These are phyloP conservation scores for Stentor roeselii DNA, from an alignment of 73 alveolate genomes.

Conservation along the genomic window DNA sequence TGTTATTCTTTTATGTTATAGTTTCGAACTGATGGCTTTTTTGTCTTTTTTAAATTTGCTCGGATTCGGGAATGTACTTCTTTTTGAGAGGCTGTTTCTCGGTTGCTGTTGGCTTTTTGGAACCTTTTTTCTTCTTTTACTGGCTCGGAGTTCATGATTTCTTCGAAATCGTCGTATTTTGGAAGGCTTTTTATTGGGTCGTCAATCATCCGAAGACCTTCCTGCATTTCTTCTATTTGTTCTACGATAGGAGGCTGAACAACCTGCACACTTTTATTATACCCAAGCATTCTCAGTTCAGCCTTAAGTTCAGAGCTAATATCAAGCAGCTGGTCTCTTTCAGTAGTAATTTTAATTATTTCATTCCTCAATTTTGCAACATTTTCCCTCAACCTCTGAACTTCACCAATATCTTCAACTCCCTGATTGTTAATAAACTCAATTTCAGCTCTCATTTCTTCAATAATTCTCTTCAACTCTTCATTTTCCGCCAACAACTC, in stretches of 20 bases:
- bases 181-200: neutral
- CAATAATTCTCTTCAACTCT: constrained; percentile 1
- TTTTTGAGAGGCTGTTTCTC: constrained; percentile 23
- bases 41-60: neutral
- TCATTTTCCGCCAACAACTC: neutral
- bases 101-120: neutral
- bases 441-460: neutral
- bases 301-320: constrained; percentile 24
- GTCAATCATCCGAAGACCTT: neutral
- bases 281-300: constrained; percentile 5
- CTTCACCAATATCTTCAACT: neutral
- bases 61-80: neutral
- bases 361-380: neutral
- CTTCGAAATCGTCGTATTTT: neutral
- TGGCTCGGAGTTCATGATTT: neutral
- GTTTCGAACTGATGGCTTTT: constrained; percentile 9
- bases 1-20: neutral
- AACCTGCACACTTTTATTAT: neutral
- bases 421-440: neutral
- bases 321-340: constrained; percentile 14
- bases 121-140: neutral
- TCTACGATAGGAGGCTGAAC: no score
- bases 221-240: neutral
- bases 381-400: neutral
- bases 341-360: neutral